These are phyloP conservation scores for Colletotrichum camelliae DNA, from an alignment of 2,329 filamentous ascomycete genomes.

Conservation along the genomic window DNA sequence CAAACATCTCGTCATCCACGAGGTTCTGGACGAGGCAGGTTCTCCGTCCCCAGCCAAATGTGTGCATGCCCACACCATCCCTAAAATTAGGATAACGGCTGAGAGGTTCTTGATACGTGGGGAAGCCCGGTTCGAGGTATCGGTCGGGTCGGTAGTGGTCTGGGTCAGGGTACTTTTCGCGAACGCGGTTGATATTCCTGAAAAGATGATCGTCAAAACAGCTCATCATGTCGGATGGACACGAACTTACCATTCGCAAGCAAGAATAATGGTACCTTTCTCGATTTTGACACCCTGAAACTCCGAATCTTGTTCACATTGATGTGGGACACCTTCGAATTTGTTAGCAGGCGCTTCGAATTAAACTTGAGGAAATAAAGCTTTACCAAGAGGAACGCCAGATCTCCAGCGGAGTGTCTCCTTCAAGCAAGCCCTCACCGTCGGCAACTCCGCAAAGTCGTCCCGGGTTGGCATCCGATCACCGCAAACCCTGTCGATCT, in stretches of 20 bases:
- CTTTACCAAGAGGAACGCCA: slow-evolving; percentile 54
- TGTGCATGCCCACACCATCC: slow-evolving; percentile 62
- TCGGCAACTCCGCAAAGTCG: slow-evolving; percentile 57
- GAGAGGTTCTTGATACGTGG: slow-evolving; percentile 70
- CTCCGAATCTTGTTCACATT: slow-evolving; percentile 51
- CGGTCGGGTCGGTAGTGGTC: slow-evolving; percentile 67
- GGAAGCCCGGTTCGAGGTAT: slow-evolving; percentile 67
- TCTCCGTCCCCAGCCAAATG: slow-evolving; percentile 69
- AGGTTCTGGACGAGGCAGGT: slow-evolving; percentile 68
- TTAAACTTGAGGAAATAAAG: neutral
- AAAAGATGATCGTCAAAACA: neutral
- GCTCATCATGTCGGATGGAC: neutral
- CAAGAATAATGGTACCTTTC: slow-evolving; percentile 53
- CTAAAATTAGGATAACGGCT: slow-evolving; percentile 67
- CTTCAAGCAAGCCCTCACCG: slow-evolving; percentile 60
- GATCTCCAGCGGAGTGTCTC: slow-evolving; percentile 65
- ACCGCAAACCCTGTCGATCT: slow-evolving; percentile 62
- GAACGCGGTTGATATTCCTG: slow-evolving; percentile 64
- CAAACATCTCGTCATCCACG: slow-evolving; percentile 64
- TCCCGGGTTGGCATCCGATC: slow-evolving; percentile 55
- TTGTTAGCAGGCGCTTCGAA: neutral
- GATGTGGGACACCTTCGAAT: slow-evolving; percentile 50
- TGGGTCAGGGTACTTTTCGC: slow-evolving; percentile 65
- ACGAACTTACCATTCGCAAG: slow-evolving; percentile 52
- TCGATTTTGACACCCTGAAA: slow-evolving; percentile 52